Conservation (phyloP, 768 basidiomycete species). For the Rubroboletus satanas region DNA sequence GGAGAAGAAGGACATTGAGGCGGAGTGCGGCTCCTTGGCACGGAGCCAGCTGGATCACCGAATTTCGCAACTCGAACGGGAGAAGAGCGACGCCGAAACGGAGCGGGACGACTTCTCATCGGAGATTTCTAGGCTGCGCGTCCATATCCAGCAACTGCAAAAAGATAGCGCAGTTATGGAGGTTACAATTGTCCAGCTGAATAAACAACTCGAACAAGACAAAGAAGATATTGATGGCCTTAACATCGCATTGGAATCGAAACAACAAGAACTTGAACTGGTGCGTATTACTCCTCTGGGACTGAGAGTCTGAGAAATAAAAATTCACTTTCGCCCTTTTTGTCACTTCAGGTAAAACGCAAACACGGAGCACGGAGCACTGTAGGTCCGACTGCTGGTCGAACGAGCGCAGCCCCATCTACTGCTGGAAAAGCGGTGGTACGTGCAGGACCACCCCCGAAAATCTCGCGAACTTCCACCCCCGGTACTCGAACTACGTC, state of each 20-base stretch:
- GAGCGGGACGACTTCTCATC: slow-evolving; percentile 29
- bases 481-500: slow-evolving; percentile 35
- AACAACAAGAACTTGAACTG: slow-evolving; percentile 90
- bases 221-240: slow-evolving; percentile 79
- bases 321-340: slow-evolving; percentile 1
- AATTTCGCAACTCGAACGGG: slow-evolving; percentile 67
- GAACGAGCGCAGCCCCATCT: slow-evolving; percentile 36
- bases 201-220: slow-evolving; percentile 60
- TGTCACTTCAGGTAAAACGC: slow-evolving; percentile 53
- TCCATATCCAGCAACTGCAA: slow-evolving; percentile 66
- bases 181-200: slow-evolving; percentile 68
- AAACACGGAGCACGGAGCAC: slow-evolving; percentile 54
- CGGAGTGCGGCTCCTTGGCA: slow-evolving; percentile 41
- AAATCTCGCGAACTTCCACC: slow-evolving; percentile 32
- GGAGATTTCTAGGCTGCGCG: slow-evolving; percentile 57
- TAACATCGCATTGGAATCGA: slow-evolving; percentile 89
- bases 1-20: slow-evolving; percentile 51
- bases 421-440: slow-evolving; percentile 33
- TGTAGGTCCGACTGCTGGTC: slow-evolving; percentile 55
- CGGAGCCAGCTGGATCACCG: slow-evolving; percentile 63
- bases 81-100: slow-evolving; percentile 58
- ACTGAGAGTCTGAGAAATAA: neutral
- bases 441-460: slow-evolving; percentile 50
- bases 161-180: slow-evolving; percentile 84
- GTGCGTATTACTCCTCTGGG: slow-evolving; percentile 42